Evolutionary conservation across 345 rosid genomes (phyloP).

Genomic region (Salix koriyanagi): DNA sequence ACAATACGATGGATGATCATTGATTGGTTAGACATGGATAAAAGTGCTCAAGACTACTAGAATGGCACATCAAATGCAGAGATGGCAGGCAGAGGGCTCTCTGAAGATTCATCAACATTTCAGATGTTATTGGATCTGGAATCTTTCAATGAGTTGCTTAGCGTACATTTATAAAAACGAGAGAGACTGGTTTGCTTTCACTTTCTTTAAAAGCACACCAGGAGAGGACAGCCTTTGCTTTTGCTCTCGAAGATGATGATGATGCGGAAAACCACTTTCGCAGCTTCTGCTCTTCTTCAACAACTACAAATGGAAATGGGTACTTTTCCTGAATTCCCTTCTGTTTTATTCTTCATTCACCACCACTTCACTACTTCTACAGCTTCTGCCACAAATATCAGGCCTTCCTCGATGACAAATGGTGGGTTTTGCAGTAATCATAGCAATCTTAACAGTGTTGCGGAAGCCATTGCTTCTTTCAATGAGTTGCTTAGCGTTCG

Average conservation of each 20-base stretch:
- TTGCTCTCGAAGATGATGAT: background rate
- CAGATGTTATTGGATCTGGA: no score
- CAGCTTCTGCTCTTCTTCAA: background rate
- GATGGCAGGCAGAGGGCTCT: no score
- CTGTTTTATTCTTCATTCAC: background rate
- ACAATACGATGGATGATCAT: no score
- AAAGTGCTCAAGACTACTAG: no score
- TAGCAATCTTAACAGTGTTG: background rate
- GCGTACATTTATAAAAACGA: no score
- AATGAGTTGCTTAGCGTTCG: background rate
- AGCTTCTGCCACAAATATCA: background rate
- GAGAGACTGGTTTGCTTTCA: no score
- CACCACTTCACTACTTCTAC: background rate
- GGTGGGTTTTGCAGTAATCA: background rate
- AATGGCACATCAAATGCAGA: no score
- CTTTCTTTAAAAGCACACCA: no score
- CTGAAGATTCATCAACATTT: no score
- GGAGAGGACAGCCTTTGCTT: no score
- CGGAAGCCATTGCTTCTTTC: background rate
- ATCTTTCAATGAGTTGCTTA: no score
- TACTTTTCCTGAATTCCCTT: background rate
- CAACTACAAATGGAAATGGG: background rate
- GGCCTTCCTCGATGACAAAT: background rate
- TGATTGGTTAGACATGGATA: no score
- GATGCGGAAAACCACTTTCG: background rate